Conservation (phyloP, 2,329 filamentous ascomycete species). For the Fusarium euwallaceae region DNA sequence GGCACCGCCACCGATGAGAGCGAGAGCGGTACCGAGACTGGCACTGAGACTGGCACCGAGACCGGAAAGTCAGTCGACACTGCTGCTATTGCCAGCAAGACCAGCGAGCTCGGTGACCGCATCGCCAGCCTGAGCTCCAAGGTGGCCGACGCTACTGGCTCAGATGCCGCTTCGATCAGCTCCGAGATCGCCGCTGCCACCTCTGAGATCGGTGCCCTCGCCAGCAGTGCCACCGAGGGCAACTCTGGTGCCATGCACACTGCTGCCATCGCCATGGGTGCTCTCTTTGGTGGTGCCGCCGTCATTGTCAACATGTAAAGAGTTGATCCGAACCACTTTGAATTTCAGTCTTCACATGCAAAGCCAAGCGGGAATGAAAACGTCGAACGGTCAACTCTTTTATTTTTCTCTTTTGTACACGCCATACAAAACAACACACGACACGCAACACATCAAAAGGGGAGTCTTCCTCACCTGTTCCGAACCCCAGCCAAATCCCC, state of each 20-base stretch:
- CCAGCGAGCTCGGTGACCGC: conserved; percentile 22
- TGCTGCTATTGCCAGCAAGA: conserved; percentile 34
- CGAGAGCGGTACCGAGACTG: conserved; percentile 31
- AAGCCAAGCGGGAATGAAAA: conserved; percentile 21
- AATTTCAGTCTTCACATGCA: conserved; percentile 9
- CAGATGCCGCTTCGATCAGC: conserved; percentile 32
- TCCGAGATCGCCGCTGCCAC: conserved; percentile 33
- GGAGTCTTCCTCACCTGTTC: neutral
- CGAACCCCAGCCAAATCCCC: neutral
- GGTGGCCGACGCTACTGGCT: conserved; percentile 43
- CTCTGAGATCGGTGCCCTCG: conserved; percentile 28
- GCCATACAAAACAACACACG: neutral
- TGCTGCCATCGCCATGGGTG: conserved; percentile 60
- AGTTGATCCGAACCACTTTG: neutral
- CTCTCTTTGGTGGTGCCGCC: conserved; percentile 62
- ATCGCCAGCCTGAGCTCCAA: conserved; percentile 44
- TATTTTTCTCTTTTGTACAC: neutral
- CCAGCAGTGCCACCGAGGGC: conserved; percentile 35
- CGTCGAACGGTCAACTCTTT: conserved; percentile 8
- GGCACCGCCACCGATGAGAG: conserved; percentile 32
- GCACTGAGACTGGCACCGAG: conserved; percentile 11
- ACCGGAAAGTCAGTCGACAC: neutral
- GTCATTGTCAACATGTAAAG: conserved; percentile 60
- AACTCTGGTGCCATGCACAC: conserved; percentile 54
- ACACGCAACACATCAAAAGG: neutral